phyloP scores from a whole-genome alignment of 2,329 filamentous ascomycete species.

The Apiospora sp. region DNA sequence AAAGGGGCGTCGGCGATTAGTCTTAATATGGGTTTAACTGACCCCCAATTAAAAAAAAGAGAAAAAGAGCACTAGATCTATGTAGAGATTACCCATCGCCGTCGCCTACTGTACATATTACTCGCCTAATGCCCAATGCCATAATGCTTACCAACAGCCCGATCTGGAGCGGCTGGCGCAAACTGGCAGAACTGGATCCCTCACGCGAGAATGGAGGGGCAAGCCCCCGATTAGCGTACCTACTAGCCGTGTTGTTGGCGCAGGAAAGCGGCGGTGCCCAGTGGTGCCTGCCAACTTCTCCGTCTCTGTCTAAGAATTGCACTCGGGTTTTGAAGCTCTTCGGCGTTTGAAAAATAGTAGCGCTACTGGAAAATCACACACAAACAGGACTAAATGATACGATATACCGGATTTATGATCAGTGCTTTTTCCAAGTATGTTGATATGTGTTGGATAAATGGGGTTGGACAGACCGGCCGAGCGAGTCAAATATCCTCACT shows the following conservation, averaged over 20 bases:
- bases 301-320: neutral
- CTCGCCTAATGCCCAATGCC: neutral
- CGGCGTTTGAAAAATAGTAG: constrained; percentile 17
- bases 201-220: constrained; percentile 11
- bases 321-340: constrained; percentile 1
- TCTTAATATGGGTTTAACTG: neutral
- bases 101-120: neutral
- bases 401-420: neutral
- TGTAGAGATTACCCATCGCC: neutral
- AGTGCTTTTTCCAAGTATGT: neutral
- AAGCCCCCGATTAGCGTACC: constrained; percentile 11
- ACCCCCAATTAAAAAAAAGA: neutral
- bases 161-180: neutral
- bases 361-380: neutral
- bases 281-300: constrained; percentile 1
- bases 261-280: neutral
- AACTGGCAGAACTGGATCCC: neutral
- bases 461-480: neutral
- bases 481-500: neutral
- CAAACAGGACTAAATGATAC: neutral
- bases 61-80: neutral
- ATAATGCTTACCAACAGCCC: neutral
- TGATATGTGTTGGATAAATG: neutral
- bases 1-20: neutral
- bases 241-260: neutral